Evolutionary conservation across 2,329 filamentous ascomycete genomes (phyloP).

Genomic region (Ceratocystis ficicola): DNA sequence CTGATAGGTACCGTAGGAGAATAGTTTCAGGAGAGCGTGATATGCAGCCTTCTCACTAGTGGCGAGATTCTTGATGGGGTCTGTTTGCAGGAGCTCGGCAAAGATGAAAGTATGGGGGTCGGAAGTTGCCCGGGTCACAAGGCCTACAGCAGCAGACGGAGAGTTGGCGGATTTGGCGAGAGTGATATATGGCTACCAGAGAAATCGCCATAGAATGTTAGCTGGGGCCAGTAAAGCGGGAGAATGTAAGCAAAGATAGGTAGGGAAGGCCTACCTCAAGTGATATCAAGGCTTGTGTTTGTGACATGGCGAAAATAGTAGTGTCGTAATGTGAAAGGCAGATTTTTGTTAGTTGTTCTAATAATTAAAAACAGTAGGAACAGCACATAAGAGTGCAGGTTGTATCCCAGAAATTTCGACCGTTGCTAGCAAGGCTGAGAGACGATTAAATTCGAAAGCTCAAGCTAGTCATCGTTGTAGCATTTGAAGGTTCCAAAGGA

Average conservation of each 20-base stretch:
- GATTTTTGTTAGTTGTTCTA: background rate
- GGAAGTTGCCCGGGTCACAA: conserved; percentile 81
- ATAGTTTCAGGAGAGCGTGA: conserved; percentile 68
- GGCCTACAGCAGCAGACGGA: conserved; percentile 70
- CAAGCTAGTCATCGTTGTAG: background rate
- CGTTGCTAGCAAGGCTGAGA: conserved; percentile 1
- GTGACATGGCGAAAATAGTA: conserved; percentile 47
- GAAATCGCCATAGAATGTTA: background rate
- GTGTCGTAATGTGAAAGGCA: background rate
- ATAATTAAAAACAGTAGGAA: too few relatives aligned
- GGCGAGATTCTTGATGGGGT: conserved; percentile 63
- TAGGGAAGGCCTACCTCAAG: conserved; percentile 40
- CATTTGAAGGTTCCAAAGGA: background rate
- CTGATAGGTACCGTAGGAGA: conserved; percentile 81
- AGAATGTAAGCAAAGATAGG: background rate
- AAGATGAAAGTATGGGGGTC: conserved; percentile 84
- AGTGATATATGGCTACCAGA: conserved; percentile 70
- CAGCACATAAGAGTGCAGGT: too few relatives aligned
- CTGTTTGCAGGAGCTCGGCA: conserved; percentile 73
- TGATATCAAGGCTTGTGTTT: conserved; percentile 54
- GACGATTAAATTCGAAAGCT: background rate
- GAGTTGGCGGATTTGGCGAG: conserved; percentile 78
- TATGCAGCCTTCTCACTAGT: conserved; percentile 37
- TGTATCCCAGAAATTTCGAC: too few relatives aligned
- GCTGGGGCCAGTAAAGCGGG: background rate